Conservation (phyloP, 768 basidiomycete genomes). For the Rhodosporidiobolus sp. region DNA sequence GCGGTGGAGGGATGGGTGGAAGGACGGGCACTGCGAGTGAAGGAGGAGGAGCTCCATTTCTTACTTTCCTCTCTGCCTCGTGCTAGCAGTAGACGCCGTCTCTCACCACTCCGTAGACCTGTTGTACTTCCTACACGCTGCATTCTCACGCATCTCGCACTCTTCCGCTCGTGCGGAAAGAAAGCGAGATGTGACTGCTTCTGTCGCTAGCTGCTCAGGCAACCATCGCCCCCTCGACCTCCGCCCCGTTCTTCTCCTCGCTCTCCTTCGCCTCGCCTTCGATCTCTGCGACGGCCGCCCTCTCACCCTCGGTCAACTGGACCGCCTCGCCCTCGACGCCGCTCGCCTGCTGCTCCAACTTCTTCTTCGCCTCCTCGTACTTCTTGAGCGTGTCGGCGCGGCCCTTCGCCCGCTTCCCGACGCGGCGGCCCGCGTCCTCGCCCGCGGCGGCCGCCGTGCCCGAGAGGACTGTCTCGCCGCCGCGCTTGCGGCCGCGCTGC, state of each 20-base stretch:
- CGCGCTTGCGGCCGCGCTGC: neutral
- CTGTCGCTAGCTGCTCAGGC: neutral
- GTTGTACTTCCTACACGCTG: neutral
- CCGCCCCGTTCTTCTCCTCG: neutral
- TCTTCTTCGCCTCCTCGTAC: conserved; percentile 32
- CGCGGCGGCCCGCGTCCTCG: neutral
- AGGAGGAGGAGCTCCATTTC: neutral
- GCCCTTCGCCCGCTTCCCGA: conserved; percentile 26
- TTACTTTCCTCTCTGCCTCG: no score
- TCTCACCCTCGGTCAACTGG: conserved; percentile 15
- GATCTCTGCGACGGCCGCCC: conserved; percentile 2
- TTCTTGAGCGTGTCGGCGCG: conserved; percentile 22
- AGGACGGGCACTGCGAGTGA: conserved; percentile 82
- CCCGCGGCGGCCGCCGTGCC: neutral
- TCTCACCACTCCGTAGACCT: neutral
- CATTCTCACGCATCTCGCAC: neutral
- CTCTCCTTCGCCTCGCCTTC: conserved; percentile 4
- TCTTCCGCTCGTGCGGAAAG: neutral
- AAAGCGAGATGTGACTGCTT: neutral
- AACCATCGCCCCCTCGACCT: neutral
- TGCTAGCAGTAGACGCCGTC: neutral
- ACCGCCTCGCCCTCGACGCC: neutral
- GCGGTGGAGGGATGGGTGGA: conserved; percentile 87
- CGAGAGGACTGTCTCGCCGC: neutral
- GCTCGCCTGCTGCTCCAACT: conserved; percentile 1